A percentile compares a stretch with the other conserved stretches of the same genome.
phyloP scores from a whole-genome alignment of 1,284 basidiomycete species.

The Pterula multifida region DNA sequence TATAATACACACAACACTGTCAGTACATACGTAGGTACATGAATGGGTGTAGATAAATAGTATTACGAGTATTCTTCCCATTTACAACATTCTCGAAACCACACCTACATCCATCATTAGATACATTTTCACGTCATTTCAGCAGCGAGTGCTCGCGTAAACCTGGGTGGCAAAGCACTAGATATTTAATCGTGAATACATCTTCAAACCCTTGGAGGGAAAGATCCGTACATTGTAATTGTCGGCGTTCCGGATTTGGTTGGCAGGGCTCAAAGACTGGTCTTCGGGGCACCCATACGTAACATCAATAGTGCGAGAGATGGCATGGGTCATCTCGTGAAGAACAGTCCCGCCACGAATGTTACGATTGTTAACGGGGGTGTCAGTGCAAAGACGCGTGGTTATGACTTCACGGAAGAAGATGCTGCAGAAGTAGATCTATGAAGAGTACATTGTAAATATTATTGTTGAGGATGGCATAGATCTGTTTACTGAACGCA shows the following conservation, averaged over 20 bases:
- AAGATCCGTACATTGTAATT: conserved; percentile 14
- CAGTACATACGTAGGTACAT: too few species aligned
- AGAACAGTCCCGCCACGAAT: conserved; percentile 13
- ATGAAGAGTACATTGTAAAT: too few species aligned
- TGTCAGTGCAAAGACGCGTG: conserved; percentile 10
- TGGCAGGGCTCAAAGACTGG: conserved; percentile 9
- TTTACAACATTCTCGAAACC: too few species aligned
- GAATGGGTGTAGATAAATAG: too few species aligned
- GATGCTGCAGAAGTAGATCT: conserved; percentile 14
- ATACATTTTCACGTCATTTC: too few species aligned
- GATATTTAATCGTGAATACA: not conserved
- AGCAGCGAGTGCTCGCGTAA: conserved; percentile 18
- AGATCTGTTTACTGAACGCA: too few species aligned
- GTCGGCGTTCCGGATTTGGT: conserved; percentile 10
- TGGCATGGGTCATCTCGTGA: conserved; percentile 14
- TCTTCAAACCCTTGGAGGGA: too few species aligned
- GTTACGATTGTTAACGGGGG: conserved; percentile 11
- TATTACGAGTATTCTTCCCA: too few species aligned
- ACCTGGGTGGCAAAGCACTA: conserved; percentile 30
- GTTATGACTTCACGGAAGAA: conserved; percentile 12
- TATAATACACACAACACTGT: too few species aligned
- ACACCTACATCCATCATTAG: too few species aligned
- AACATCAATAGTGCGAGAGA: conserved; percentile 10
- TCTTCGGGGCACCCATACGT: conserved; percentile 12
- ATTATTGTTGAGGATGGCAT: too few species aligned